Percentiles rank a stretch among this genome's conserved stretches.
Evolutionary conservation across 345 rosid genomes (phyloP).

Genomic region (Eucalyptus leucophloia): DNA sequence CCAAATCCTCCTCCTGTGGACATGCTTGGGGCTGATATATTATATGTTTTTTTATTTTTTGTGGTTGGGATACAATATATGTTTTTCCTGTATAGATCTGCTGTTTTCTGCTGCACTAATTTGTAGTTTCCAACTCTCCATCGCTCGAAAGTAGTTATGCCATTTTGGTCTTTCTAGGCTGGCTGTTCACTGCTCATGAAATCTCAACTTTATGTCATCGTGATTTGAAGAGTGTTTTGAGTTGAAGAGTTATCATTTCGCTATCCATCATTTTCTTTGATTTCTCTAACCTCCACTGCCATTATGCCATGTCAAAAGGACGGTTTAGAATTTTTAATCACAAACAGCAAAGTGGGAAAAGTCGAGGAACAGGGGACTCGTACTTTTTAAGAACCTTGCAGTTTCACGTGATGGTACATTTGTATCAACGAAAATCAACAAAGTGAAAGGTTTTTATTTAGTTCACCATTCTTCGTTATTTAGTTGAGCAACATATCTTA

Average conservation of each 20-base stretch:
- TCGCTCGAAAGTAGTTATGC: background rate
- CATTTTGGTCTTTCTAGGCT: background rate
- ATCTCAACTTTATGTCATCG: background rate
- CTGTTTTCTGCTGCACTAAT: background rate
- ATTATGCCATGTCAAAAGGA: background rate
- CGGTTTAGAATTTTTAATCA: background rate
- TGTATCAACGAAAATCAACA: background rate
- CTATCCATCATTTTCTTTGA: background rate
- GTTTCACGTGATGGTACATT: background rate
- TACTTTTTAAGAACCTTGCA: background rate
- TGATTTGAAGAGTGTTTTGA: background rate
- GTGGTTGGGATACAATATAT: no score
- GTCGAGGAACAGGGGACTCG: background rate
- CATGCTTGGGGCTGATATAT: background rate
- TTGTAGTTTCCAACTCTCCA: background rate
- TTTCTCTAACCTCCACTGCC: background rate
- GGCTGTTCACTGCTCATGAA: background rate
- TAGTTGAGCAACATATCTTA: background rate
- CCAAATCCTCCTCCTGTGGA: background rate
- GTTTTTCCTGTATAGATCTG: background rate
- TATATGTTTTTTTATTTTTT: no score
- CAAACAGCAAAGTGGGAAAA: background rate
- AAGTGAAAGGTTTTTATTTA: background rate
- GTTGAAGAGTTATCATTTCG: background rate
- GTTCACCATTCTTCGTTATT: background rate